Percentiles rank a stretch among this genome's conserved stretches.
These are phyloP conservation scores for Xylariaceae sp. DNA, from an alignment of 2,329 filamentous ascomycete genomes.

Conservation along the genomic window DNA sequence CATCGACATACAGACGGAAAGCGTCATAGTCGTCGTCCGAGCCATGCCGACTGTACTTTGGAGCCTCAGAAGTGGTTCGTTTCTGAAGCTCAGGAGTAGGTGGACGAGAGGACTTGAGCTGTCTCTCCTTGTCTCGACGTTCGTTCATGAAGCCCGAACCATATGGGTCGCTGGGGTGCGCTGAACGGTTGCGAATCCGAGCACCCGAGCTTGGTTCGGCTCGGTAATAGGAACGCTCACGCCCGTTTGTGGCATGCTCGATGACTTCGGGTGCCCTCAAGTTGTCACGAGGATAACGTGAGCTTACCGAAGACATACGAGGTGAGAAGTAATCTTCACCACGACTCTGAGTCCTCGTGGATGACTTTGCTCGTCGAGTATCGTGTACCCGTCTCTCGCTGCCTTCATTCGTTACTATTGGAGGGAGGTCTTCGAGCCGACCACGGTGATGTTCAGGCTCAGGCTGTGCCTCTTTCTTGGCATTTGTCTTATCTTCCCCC, in stretches of 20 bases:
- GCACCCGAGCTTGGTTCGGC: constrained; percentile 22
- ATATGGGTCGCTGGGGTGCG: constrained; percentile 22
- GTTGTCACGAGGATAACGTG: constrained; percentile 32
- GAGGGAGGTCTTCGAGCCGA: constrained; percentile 28
- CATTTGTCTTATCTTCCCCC: constrained; percentile 27
- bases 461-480: constrained; percentile 21
- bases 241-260: constrained; percentile 30
- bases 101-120: constrained; percentile 18
- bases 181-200: constrained; percentile 22
- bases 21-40: constrained; percentile 24
- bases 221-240: constrained; percentile 29
- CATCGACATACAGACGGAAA: constrained; percentile 19
- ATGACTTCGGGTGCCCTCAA: constrained; percentile 45
- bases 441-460: constrained; percentile 24
- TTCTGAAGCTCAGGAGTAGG: constrained; percentile 26
- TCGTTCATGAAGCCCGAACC: constrained; percentile 22
- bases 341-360: constrained; percentile 22
- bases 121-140: constrained; percentile 23
- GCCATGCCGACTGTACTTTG: constrained; percentile 20
- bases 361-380: constrained; percentile 25
- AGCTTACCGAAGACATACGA: constrained; percentile 22
- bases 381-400: constrained; percentile 19
- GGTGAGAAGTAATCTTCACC: constrained; percentile 35
- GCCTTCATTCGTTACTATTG: constrained; percentile 29
- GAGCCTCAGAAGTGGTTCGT: constrained; percentile 25